These are phyloP conservation scores for Lunularia cruciata DNA, from an alignment of 225 moss, liverwort and hornwort species.

Conservation along the genomic window DNA sequence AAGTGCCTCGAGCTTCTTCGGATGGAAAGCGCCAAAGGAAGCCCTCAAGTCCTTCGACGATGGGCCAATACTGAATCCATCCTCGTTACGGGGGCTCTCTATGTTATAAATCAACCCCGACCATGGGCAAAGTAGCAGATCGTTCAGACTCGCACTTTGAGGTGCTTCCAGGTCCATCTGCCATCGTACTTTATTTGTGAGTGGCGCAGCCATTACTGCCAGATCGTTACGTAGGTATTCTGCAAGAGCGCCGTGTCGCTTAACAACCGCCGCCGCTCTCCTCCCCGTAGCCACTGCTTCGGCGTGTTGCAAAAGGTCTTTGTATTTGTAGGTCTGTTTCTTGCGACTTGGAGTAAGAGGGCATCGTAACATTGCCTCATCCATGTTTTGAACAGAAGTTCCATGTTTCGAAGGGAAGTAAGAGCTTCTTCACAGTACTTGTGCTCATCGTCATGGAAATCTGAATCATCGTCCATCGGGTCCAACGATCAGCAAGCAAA, in stretches of 20 bases:
- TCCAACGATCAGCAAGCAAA: no score
- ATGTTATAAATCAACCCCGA: conserved; percentile 68
- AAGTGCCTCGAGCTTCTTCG: conserved; percentile 44
- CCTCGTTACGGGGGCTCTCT: conserved; percentile 16
- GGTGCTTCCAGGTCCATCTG: conserved; percentile 44
- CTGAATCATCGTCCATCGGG: no score
- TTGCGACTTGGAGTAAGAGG: conserved; percentile 63
- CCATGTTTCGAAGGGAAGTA: conserved; percentile 13
- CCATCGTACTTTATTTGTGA: conserved; percentile 48
- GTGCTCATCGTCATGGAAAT: conserved; percentile 26
- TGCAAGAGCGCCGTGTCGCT: conserved; percentile 60
- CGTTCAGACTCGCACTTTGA: conserved; percentile 36
- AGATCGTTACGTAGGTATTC: conserved; percentile 50
- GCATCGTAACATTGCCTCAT: conserved; percentile 60
- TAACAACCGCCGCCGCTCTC: conserved; percentile 45
- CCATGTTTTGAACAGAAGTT: conserved; percentile 44
- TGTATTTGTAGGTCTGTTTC: conserved; percentile 64
- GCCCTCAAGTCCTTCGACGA: conserved; percentile 53
- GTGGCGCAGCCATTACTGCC: conserved; percentile 40
- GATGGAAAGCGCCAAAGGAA: conserved; percentile 53
- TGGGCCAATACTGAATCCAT: conserved; percentile 43
- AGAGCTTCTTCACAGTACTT: conserved; percentile 2
- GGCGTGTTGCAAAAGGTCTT: conserved; percentile 66
- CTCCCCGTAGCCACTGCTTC: conserved; percentile 49
- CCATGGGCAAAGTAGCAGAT: conserved; percentile 64